Percentiles rank a stretch among this genome's conserved stretches.
Evolutionary conservation across 371 early-diverging fungal genomes (phyloP).

Genomic region (Umbelopsis sp.): DNA sequence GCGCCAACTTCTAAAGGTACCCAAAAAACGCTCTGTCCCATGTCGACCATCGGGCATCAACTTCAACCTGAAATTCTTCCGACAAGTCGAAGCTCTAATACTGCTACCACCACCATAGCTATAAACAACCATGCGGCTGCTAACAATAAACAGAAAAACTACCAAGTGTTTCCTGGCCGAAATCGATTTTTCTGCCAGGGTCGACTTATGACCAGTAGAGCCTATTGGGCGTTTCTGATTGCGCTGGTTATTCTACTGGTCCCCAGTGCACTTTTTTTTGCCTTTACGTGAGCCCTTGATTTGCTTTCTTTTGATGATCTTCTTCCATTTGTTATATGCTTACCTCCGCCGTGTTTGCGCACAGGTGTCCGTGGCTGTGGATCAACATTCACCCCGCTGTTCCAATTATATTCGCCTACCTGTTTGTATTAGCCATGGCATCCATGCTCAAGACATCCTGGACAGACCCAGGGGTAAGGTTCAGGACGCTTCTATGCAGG

Average conservation of each 20-base stretch:
- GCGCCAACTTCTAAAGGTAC: background rate
- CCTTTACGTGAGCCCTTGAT: conserved; percentile 64
- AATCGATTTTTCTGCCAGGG: conserved; percentile 70
- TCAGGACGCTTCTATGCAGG: background rate
- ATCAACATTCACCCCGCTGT: conserved; percentile 61
- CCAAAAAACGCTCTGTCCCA: background rate
- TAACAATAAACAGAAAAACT: conserved; percentile 27
- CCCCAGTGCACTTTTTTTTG: conserved; percentile 70
- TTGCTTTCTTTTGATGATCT: background rate
- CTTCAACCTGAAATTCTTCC: conserved; percentile 1
- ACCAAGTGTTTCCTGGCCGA: conserved; percentile 46
- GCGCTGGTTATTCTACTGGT: conserved; percentile 67
- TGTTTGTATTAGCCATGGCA: conserved; percentile 66
- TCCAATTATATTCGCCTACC: conserved; percentile 73
- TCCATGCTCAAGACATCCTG: conserved; percentile 84
- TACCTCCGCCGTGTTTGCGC: background rate
- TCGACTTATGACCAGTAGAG: conserved; percentile 71
- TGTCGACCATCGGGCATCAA: background rate
- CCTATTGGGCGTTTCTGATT: conserved; percentile 67
- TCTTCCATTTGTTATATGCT: background rate
- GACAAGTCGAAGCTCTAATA: background rate
- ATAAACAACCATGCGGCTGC: background rate
- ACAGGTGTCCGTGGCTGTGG: conserved; percentile 75
- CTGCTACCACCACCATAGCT: background rate
- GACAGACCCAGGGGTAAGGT: conserved; percentile 86